Evolutionary conservation across 805 yeast species (phyloP), one percentile per base, ranked within the genome.

Genomic region (Wickerhamomyces sydowiorum): DNA sequence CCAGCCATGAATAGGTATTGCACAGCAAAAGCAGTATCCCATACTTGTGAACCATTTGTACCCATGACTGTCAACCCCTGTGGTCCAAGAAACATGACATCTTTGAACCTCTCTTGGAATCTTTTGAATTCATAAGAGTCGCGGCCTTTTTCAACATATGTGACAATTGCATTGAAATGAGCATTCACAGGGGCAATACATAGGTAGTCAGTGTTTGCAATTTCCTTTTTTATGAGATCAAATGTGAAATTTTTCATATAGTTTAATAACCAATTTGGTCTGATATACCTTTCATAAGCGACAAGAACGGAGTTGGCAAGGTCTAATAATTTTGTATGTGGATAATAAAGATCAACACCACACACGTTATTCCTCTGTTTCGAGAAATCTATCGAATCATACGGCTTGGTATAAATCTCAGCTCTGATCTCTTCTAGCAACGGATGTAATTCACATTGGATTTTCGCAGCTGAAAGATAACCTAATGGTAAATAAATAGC

Each of bases 41-140:
- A 93, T 1, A 84, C 90, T 64, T 93, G 99, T 0, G 86, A 87
- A 20, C 99, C 99, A 61, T 93, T 93, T 1, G 99, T 93, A 3
- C 99, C 99, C 86, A 85, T 87, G 43, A 87, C 84, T 2, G 91
- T 77, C 80, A 93, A 73, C 5, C 99, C 99, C 57, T 84, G 85
- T 0, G 89, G 85, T 0, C 96, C 95, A 65, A 84, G 82, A 62
- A 86, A 89, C 39, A 88, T 54, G 29, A 79, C 80, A 53, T 93
- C 97, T 30, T 79, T 73, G 67, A 86, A 78, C 44, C 93, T 69
- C 15, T 66, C 70, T 36, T 74, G 59, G 24, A 82, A 72, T 19
- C 69, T 65, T 40, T 70, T 53, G 62, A 86, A 90, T 10, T 72
- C 73, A 1, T 64, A 64, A 0, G 96, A 82, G 2, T 80, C 73